Conservation (phyloP, 177 flowering plant species). For the Vitis hybrid region DNA sequence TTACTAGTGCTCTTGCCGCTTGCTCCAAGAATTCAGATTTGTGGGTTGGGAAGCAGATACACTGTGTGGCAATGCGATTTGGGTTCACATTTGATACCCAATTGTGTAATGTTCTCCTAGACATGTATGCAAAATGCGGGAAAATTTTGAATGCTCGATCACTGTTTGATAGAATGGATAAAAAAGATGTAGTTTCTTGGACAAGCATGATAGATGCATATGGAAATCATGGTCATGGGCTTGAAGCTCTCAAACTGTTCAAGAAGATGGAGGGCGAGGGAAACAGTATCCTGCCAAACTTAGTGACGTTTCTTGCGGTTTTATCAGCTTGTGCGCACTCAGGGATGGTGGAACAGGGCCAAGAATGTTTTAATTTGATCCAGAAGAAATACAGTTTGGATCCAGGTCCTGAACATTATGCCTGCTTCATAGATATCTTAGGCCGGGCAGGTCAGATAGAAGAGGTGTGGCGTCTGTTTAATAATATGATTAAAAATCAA, state of each 20-base stretch:
- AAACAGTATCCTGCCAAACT: slow-evolving; percentile 36
- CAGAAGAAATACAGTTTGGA: slow-evolving; percentile 31
- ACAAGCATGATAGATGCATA: slow-evolving; percentile 58
- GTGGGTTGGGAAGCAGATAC: slow-evolving; percentile 50
- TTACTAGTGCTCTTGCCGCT: slow-evolving; percentile 49
- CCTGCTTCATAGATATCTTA: slow-evolving; percentile 53
- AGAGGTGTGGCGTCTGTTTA: slow-evolving; percentile 42
- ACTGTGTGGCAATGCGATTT: slow-evolving; percentile 41
- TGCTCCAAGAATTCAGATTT: slow-evolving; percentile 50
- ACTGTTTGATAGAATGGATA: slow-evolving; percentile 33
- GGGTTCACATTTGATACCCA: slow-evolving; percentile 38
- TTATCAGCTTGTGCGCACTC: slow-evolving; percentile 68
- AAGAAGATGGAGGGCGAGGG: slow-evolving; percentile 35
- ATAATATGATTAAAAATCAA: slow-evolving; percentile 31
- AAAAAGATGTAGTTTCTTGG: slow-evolving; percentile 56
- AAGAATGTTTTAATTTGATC: slow-evolving; percentile 32
- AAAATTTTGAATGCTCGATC: slow-evolving; percentile 26
- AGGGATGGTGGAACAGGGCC: slow-evolving; percentile 48
- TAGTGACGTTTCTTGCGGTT: slow-evolving; percentile 51
- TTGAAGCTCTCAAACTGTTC: slow-evolving; percentile 50
- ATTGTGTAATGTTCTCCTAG: slow-evolving; percentile 47
- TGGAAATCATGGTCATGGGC: slow-evolving; percentile 48
- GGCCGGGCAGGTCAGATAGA: slow-evolving; percentile 55
- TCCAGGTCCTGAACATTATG: slow-evolving; percentile 54
- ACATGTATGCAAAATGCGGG: slow-evolving; percentile 69